These are phyloP conservation scores for Sanghuangporus sanghuang DNA, from an alignment of 1,284 basidiomycete genomes.

Conservation along the genomic window DNA sequence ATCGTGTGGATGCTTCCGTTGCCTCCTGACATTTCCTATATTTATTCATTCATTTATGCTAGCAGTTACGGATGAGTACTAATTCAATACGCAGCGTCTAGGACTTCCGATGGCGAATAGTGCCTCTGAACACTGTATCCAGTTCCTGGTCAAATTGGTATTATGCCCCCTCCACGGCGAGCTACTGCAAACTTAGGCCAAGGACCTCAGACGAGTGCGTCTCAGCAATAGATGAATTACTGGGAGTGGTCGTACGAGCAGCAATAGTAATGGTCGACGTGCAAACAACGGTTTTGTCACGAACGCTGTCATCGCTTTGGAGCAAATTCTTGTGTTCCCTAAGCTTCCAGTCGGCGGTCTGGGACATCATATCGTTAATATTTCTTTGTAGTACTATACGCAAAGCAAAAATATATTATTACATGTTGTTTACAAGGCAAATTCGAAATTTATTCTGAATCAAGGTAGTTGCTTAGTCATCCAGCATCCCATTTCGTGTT, in stretches of 20 bases:
- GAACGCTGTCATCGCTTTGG: slow-evolving; percentile 66
- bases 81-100: slow-evolving; percentile 26
- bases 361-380: too few species aligned
- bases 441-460: too few species aligned
- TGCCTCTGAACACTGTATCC: slow-evolving; percentile 5
- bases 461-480: not conserved
- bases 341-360: too few species aligned
- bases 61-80: not conserved
- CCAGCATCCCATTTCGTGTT: not conserved
- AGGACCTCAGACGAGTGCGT: slow-evolving; percentile 18
- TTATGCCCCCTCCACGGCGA: slow-evolving; percentile 8
- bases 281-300: slow-evolving; percentile 43
- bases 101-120: slow-evolving; percentile 26
- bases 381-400: too few species aligned
- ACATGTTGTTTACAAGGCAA: too few species aligned
- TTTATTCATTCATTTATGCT: not conserved
- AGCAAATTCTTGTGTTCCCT: slow-evolving; percentile 21
- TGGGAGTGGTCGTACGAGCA: slow-evolving; percentile 10
- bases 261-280: slow-evolving; percentile 10
- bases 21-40: slow-evolving; percentile 40
- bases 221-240: slow-evolving; percentile 16
- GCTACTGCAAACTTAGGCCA: slow-evolving; percentile 24
- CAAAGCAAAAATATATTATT: too few species aligned
- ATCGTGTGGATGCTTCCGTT: slow-evolving; percentile 52
- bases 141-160: slow-evolving; percentile 1